A percentile compares a stretch with the other conserved stretches of the same genome.
These are phyloP conservation scores for Notholithocarpus densiflorus DNA, from an alignment of 306 rosid species.

Conservation along the genomic window DNA sequence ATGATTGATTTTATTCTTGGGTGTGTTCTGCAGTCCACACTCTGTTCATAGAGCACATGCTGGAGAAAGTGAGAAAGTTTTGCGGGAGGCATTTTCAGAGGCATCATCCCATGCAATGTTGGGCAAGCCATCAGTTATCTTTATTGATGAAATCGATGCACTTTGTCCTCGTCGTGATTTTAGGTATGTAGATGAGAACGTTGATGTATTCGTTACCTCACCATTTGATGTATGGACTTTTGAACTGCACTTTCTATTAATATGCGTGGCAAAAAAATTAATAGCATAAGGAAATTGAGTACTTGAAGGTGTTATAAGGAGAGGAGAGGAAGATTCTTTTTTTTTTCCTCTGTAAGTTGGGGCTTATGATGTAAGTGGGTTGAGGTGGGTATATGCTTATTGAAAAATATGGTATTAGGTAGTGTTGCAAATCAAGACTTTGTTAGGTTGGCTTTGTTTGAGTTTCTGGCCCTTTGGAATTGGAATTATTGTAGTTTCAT, in stretches of 20 bases:
- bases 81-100: conserved; percentile 76
- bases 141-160: conserved; percentile 86
- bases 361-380: background rate
- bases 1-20: conserved; percentile 17
- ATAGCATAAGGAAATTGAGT: background rate
- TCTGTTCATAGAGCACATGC: conserved; percentile 66
- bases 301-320: background rate
- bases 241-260: background rate
- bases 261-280: background rate
- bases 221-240: conserved; percentile 9
- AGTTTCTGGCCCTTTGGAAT: background rate
- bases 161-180: conserved; percentile 85
- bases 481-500: background rate
- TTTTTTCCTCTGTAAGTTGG: background rate
- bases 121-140: conserved; percentile 72
- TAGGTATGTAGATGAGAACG: conserved; percentile 37
- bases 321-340: background rate
- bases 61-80: conserved; percentile 78
- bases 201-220: conserved; percentile 1
- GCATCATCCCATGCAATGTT: conserved; percentile 55
- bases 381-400: background rate
- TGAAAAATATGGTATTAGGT: background rate
- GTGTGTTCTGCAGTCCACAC: conserved; percentile 62
- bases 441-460: background rate
- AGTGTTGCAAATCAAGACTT: background rate